Conservation (phyloP, 2,329 filamentous ascomycete species). For the Camillea tinctor region DNA sequence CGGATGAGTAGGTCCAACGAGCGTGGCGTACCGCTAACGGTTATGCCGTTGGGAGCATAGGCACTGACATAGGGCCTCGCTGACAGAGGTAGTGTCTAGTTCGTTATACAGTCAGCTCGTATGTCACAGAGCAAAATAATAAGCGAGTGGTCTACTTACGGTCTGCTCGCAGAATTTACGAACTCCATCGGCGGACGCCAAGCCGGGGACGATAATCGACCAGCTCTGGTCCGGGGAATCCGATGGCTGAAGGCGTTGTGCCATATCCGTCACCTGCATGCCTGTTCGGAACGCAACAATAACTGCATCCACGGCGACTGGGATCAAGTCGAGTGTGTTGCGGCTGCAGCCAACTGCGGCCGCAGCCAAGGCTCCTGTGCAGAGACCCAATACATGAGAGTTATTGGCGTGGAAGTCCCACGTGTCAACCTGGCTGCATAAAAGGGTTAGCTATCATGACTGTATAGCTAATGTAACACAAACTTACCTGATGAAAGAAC, state of each 20-base stretch:
- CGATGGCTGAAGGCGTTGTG: conserved; percentile 8
- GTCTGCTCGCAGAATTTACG: conserved; percentile 12
- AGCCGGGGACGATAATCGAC: conserved; percentile 23
- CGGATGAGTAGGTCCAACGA: conserved; percentile 8
- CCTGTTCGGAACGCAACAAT: conserved; percentile 32
- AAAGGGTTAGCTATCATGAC: background rate
- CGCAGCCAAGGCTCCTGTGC: conserved; percentile 33
- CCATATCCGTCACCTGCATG: conserved; percentile 18
- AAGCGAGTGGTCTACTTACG: conserved; percentile 3
- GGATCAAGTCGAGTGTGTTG: conserved; percentile 28
- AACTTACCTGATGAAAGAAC: conserved; percentile 17
- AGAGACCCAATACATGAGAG: conserved; percentile 25
- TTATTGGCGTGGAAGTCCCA: conserved; percentile 6
- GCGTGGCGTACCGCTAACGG: conserved; percentile 16
- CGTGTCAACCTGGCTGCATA: conserved; percentile 13
- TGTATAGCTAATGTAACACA: background rate
- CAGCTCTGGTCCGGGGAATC: conserved; percentile 12
- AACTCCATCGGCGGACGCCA: conserved; percentile 16
- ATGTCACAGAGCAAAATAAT: background rate
- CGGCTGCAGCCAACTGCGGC: conserved; percentile 30
- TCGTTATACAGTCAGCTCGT: background rate
- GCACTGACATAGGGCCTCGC: conserved; percentile 15
- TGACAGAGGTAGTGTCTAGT: conserved; percentile 11
- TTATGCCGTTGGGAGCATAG: conserved; percentile 14
- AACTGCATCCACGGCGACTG: conserved; percentile 30